Evolutionary conservation across 2,329 filamentous ascomycete species (phyloP), one percentile per base, ranked within the genome.

Genomic region (Corinectria fuckeliana): DNA sequence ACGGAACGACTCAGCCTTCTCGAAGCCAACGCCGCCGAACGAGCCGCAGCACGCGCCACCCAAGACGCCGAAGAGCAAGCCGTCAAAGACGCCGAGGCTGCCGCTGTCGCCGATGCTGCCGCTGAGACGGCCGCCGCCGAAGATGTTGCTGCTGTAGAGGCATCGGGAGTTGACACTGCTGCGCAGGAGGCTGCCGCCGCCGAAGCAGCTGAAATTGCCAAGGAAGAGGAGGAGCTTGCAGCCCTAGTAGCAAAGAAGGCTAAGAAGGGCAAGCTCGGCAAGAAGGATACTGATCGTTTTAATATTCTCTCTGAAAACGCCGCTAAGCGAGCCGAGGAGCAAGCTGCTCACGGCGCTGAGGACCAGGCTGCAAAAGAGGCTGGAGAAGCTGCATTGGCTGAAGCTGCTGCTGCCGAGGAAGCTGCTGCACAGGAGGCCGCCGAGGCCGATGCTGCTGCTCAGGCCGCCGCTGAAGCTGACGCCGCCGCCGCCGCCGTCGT

Each of bases 31-130:
- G 70, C 67, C 42, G 65, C 66, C 1, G 67, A 56, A 50, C 68
- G 68, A 48, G 61, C 64, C 7, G 63, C 70, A 51, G 58, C 72
- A 59, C 66, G 71, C 69, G 70, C 74, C 63, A 62, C 70, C 58
- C 59, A 53, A 10, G 65, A 70, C 49, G 56, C 73, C 53, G 64
- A 63, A 47, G 51, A 63, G 32, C 49, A 60, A 39, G 56, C 58
- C 32, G 60, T 57, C 1, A 53, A 62, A 39, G 57, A 63, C 36
- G 64, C 60, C 2, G 67, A 54, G 34, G 58, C 51, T 11, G 38
- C 53, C 14, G 56, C 62, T 10, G 52, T 66, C 1, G 50, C 38
- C 0, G 51, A 50, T n/a, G 32, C 47, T 36, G 72, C 69, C 72
- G 56, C 36, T 7, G 32, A 36, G 13, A 30, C 42, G 10, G 57